A percentile compares a stretch with the other conserved stretches of the same genome.
Evolutionary conservation across 2,329 filamentous ascomycete species (phyloP).

Genomic region (Fusarium udum): DNA sequence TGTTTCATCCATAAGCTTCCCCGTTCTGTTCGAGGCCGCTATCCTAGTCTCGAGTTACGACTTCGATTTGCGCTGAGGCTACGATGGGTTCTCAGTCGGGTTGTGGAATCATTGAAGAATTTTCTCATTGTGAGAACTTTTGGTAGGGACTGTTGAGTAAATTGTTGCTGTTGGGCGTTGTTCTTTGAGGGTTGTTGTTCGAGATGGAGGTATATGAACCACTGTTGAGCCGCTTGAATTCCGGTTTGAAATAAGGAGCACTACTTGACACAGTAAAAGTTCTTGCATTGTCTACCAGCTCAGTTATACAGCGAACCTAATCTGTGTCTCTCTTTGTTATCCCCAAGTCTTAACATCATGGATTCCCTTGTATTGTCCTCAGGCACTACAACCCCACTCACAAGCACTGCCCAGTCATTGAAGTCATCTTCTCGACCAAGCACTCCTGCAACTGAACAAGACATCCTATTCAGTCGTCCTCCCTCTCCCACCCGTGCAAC

Average conservation of each 20-base stretch:
- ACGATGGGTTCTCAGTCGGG: neutral
- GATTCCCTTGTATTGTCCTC: neutral
- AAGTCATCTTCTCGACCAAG: neutral
- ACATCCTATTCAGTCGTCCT: neutral
- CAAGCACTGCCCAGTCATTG: neutral
- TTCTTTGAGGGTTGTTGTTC: neutral
- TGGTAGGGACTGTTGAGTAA: neutral
- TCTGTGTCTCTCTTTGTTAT: neutral
- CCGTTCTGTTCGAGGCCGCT: neutral
- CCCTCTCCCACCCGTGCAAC: neutral
- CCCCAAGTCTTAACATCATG: neutral
- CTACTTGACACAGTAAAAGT: neutral
- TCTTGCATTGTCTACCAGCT: accelerated
- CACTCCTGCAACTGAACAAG: neutral
- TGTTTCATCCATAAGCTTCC: neutral
- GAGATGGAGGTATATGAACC: neutral
- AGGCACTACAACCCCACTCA: neutral
- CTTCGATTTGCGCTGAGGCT: neutral
- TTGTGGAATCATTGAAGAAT: neutral
- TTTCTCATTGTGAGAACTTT: neutral
- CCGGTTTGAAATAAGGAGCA: neutral
- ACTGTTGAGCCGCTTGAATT: neutral
- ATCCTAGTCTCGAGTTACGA: neutral
- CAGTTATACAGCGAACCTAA: neutral
- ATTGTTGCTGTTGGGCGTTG: neutral